phyloP scores from a whole-genome alignment of 371 early-diverging fungal genomes.

The Saksenaea oblongispora region DNA sequence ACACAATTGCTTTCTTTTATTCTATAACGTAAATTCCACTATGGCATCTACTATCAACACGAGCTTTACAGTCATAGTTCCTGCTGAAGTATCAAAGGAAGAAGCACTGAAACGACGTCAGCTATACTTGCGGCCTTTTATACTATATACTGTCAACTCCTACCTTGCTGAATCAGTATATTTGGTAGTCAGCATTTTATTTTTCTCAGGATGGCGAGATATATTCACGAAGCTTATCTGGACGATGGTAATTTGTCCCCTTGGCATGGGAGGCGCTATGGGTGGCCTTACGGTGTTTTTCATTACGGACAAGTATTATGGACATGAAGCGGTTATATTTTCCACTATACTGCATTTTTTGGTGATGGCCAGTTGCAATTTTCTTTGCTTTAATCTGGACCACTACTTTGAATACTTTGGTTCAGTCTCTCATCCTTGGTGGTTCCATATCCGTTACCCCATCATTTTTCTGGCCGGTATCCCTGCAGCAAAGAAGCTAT shows the following conservation, averaged over 20 bases:
- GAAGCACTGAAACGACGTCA: constrained; percentile 13
- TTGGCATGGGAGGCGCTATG: constrained; percentile 9
- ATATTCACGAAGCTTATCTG: constrained; percentile 9
- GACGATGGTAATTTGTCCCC: constrained; percentile 18
- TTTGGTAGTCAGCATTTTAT: constrained; percentile 8
- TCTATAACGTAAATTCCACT: not conserved
- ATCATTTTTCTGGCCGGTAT: constrained; percentile 12
- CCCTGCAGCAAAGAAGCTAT: constrained; percentile 9
- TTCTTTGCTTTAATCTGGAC: constrained; percentile 11
- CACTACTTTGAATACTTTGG: constrained; percentile 12
- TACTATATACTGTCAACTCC: constrained; percentile 15
- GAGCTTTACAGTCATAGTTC: constrained; percentile 4
- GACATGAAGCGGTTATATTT: constrained; percentile 3
- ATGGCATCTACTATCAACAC: not conserved
- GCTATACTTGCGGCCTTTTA: constrained; percentile 13
- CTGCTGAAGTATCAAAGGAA: constrained; percentile 12
- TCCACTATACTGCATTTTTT: constrained; percentile 9
- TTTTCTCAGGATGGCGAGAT: constrained; percentile 11
- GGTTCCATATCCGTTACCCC: constrained; percentile 17
- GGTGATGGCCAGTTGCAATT: constrained; percentile 13
- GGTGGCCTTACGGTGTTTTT: constrained; percentile 10
- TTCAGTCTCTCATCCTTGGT: constrained; percentile 9
- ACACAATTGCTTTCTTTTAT: too few relatives aligned
- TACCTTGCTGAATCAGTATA: constrained; percentile 7
- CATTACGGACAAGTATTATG: constrained; percentile 11